Evolutionary conservation across 2,329 filamentous ascomycete species (phyloP), one percentile per base, ranked within the genome.

Genomic region (Lithohypha guttulata): DNA sequence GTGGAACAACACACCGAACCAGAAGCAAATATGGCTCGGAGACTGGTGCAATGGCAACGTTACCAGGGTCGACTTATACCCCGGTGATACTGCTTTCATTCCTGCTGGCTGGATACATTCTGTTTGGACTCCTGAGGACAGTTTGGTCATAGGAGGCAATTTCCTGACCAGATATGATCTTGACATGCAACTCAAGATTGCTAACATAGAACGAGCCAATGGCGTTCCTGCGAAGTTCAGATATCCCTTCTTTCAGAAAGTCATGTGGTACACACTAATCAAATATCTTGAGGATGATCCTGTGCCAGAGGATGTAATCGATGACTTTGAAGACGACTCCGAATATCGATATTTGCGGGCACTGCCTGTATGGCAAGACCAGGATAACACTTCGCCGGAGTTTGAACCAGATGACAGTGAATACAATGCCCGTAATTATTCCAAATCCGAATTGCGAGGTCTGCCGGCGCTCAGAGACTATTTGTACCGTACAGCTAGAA

Each of bases 81-180:
- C 75, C 45, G 77, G 77, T 22, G 77, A 81, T 52, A 81, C 77
- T 2, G 80, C 81, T 71, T 61, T 81, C 29, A 81, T 81, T 46
- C 77, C 77, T 3, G 79, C 77, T 22, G 77, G 77, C 14, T 81
- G 77, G 77, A 81, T 81, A 37, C 77, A 81, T 52, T 77, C 77
- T 17, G 77, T 81, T 6, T 80, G 78, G 74, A 81, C 77, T 7
- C 77, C 77, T 0, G 71, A 76, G 49, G 76, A 81, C 51, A 81
- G 77, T 50, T 59, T 81, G 34, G 77, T 81, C 19, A 79, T 81
- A 44, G 77, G 77, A n/a, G 77, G 77, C 36, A 81, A 81, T 51
- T 81, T 81, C 50, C 61, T 81, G 30, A 81, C 76, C 4, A 63
- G 71, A 40, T 65, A 79, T 55, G 75, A 79, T 42, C 79, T 76